A percentile compares a stretch with the other conserved stretches of the same genome.
These are phyloP conservation scores for Nothopassalora personata DNA, from an alignment of 2,329 filamentous ascomycete species.

Conservation along the genomic window DNA sequence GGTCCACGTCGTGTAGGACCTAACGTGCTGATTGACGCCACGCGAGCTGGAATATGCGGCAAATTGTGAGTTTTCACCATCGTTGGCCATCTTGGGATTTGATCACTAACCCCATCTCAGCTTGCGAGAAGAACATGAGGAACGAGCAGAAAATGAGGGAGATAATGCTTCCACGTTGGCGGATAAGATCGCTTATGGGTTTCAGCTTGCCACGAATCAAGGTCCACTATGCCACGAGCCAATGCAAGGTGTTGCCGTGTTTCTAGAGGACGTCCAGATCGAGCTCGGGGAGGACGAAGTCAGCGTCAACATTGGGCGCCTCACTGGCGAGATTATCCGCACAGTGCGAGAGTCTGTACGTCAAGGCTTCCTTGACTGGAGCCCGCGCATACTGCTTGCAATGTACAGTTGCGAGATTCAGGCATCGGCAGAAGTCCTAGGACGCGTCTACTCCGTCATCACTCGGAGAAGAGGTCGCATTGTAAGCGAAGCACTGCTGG, in stretches of 20 bases:
- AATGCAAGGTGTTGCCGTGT: slow-evolving; percentile 85
- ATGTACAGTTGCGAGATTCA: slow-evolving; percentile 99
- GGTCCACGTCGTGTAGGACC: slow-evolving; percentile 79
- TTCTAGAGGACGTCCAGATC: slow-evolving; percentile 73
- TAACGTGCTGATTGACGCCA: slow-evolving; percentile 83
- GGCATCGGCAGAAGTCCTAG: slow-evolving; percentile 87
- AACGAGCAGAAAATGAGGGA: slow-evolving; percentile 4
- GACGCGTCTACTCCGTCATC: slow-evolving; percentile 95
- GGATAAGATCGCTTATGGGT: slow-evolving; percentile 88
- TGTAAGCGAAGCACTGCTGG: slow-evolving; percentile 83
- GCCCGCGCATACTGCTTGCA: slow-evolving; percentile 84
- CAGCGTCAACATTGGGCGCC: slow-evolving; percentile 64
- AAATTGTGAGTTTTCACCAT: slow-evolving; percentile 55
- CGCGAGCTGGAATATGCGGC: slow-evolving; percentile 63
- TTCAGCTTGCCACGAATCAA: slow-evolving; percentile 84
- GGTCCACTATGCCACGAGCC: slow-evolving; percentile 91
- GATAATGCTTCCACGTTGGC: slow-evolving; percentile 49
- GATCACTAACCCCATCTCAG: slow-evolving; percentile 23
- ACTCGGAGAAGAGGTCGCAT: slow-evolving; percentile 87
- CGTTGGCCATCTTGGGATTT: slow-evolving; percentile 11
- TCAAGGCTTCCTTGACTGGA: slow-evolving; percentile 90
- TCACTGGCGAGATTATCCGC: slow-evolving; percentile 92
- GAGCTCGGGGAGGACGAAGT: slow-evolving; percentile 52
- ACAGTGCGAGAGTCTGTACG: slow-evolving; percentile 78
- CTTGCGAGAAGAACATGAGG: slow-evolving; percentile 27